phyloP scores from a whole-genome alignment of 441 rosid genomes.

The Pelargonium hybrid region DNA sequence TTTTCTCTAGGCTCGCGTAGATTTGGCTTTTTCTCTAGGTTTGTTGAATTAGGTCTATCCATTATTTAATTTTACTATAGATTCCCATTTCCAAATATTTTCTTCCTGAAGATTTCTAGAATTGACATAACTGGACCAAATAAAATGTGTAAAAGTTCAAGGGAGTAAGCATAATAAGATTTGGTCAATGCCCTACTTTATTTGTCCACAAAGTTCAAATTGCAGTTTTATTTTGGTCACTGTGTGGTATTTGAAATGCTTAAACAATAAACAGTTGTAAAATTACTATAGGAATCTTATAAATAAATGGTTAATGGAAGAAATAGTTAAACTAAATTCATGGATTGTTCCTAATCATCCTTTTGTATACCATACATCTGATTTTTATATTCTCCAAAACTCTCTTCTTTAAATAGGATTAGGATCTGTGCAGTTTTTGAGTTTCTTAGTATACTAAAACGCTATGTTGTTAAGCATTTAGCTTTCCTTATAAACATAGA shows the following conservation, averaged over 20 bases:
- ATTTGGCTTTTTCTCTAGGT: no score
- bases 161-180: background rate
- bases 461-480: background rate
- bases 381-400: background rate
- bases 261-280: background rate
- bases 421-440: background rate
- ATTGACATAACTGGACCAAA: background rate
- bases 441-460: background rate
- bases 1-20: background rate
- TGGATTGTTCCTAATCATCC: no score
- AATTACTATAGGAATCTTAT: background rate
- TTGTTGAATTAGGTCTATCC: background rate
- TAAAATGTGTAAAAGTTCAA: background rate
- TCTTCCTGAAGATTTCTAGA: background rate
- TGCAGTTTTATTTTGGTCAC: background rate
- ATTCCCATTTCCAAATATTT: background rate
- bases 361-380: background rate
- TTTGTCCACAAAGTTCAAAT: background rate
- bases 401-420: background rate
- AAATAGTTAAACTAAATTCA: background rate
- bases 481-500: background rate
- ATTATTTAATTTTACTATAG: background rate
- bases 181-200: background rate
- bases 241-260: background rate
- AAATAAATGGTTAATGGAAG: background rate